These are phyloP conservation scores for Rhytidhysteron rufulum DNA, from an alignment of 2,329 filamentous ascomycete species.

Conservation along the genomic window DNA sequence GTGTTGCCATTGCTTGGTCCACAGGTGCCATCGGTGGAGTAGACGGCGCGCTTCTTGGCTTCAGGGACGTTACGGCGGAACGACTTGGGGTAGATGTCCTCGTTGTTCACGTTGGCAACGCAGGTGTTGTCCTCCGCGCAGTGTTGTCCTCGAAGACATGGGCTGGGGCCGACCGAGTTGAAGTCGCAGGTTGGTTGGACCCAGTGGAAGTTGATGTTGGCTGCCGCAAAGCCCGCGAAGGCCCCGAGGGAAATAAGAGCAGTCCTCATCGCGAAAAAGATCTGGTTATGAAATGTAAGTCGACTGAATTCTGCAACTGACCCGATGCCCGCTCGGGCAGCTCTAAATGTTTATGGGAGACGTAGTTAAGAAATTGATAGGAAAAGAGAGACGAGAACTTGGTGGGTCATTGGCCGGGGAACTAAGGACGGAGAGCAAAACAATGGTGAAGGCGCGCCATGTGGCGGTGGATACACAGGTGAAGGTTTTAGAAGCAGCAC, in stretches of 20 bases:
- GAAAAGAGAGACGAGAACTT: no score
- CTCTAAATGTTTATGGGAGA: neutral
- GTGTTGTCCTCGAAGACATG: slow-evolving; percentile 37
- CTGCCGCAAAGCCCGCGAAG: slow-evolving; percentile 35
- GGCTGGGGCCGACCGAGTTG: slow-evolving; percentile 11
- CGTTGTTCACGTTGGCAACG: slow-evolving; percentile 13
- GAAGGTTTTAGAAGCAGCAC: no score
- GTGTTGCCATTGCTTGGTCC: slow-evolving; percentile 37
- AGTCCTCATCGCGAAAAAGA: slow-evolving; percentile 23
- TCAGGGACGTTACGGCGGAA: slow-evolving; percentile 18
- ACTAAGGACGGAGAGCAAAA: no score
- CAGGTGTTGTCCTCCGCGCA: slow-evolving; percentile 31
- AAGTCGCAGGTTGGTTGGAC: slow-evolving; percentile 43
- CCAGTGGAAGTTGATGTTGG: slow-evolving; percentile 49
- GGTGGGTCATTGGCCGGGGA: no score
- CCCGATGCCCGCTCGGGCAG: neutral
- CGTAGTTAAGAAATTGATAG: no score
- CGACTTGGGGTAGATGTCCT: slow-evolving; percentile 23
- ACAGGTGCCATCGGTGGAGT: slow-evolving; percentile 38
- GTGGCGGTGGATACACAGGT: no score
- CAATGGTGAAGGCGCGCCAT: no score
- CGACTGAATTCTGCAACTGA: neutral
- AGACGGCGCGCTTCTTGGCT: slow-evolving; percentile 28
- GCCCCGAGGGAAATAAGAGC: slow-evolving; percentile 24
- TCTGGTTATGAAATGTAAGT: slow-evolving; percentile 9